These are phyloP conservation scores for Massariosphaeria phaeospora DNA, from an alignment of 495 filamentous ascomycete species.

Conservation along the genomic window DNA sequence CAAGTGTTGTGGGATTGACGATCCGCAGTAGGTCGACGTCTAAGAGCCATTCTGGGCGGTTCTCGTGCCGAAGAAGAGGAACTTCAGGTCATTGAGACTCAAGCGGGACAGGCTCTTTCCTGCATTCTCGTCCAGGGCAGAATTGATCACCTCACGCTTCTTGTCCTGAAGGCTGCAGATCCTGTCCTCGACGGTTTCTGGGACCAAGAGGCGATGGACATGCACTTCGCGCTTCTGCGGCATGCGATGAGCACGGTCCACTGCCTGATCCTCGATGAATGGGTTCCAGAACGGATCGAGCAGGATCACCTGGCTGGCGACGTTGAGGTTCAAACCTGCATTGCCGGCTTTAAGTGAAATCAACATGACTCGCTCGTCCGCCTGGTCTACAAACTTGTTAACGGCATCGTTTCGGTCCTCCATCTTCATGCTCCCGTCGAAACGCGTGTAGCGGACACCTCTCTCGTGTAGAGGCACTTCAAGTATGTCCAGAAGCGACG, in stretches of 20 bases:
- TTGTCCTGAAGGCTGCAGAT: slow-evolving; percentile 80
- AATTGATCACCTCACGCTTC: slow-evolving; percentile 73
- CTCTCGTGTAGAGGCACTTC: slow-evolving; percentile 74
- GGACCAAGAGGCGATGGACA: slow-evolving; percentile 74
- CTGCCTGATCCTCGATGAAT: slow-evolving; percentile 88
- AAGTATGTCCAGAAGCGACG: slow-evolving; percentile 83
- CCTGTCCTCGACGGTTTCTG: slow-evolving; percentile 82
- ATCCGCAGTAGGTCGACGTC: too few relatives aligned
- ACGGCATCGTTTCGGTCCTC: slow-evolving; percentile 66
- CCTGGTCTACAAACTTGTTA: slow-evolving; percentile 63
- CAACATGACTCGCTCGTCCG: slow-evolving; percentile 68
- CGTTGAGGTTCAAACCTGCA: slow-evolving; percentile 80
- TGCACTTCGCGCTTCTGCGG: slow-evolving; percentile 71
- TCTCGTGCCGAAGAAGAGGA: too few relatives aligned
- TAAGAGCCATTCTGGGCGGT: too few relatives aligned
- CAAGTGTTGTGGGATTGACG: too few relatives aligned
- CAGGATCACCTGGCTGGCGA: slow-evolving; percentile 84
- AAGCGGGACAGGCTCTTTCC: slow-evolving; percentile 59
- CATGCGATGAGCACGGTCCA: slow-evolving; percentile 89
- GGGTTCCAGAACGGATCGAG: slow-evolving; percentile 98
- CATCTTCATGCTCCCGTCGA: slow-evolving; percentile 79
- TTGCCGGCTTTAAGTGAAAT: slow-evolving; percentile 90
- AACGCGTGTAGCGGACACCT: slow-evolving; percentile 64
- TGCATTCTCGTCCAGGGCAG: slow-evolving; percentile 77
- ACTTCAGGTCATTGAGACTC: slow-evolving; percentile 53